Evolutionary conservation across 2,329 filamentous ascomycete genomes (phyloP), one percentile per base, ranked within the genome.

Genomic region (Hymenoscyphus infarciens): DNA sequence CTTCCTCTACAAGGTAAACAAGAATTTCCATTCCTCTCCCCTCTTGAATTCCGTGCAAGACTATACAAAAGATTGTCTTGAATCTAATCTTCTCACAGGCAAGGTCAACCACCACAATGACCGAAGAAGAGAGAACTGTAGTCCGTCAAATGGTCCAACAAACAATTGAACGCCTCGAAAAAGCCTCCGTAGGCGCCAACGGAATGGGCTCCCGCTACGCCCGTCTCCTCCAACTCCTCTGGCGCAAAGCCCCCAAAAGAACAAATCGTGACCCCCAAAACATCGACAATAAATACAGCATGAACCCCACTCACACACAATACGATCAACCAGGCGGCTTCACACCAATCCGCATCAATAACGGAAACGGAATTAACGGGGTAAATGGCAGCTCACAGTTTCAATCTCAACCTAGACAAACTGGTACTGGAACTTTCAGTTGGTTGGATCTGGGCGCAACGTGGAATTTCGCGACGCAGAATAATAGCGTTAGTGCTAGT

Each of bases 201-300:
- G 82, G 86, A 64, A 81, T 87, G 22, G 86, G 85, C 1, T 81
- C 82, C 19, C 80, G 86, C 15, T 88, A 88, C 67, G 83, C 85
- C 3, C 79, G 83, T 19, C 81, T 87, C 0, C 76, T 88, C 0
- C 81, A 84, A 53, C 77, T 87, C 16, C 74, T 88, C 1, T 88
- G 85, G 86, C 78, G 82, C 33, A 81, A 73, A 63, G 61, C 66
- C 4, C 70, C 70, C 0, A 69, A 67, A 59, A 61, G 5, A 19
- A 45, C 10, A 60, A 57, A 19, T 5, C 57, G 3, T 19, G 57
- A 52, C 25, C 42, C 19, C 10, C 54, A 33, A 31, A 53, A 38
- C 42, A 42, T 29, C 45, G 19, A 39, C 33, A 61, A 55, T 8
- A 22, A 10, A n/a, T 19, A 38, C 42, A 59, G 25, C 59, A 38